Evolutionary conservation across 805 yeast species (phyloP).

Genomic region (Starmera caribaea): DNA sequence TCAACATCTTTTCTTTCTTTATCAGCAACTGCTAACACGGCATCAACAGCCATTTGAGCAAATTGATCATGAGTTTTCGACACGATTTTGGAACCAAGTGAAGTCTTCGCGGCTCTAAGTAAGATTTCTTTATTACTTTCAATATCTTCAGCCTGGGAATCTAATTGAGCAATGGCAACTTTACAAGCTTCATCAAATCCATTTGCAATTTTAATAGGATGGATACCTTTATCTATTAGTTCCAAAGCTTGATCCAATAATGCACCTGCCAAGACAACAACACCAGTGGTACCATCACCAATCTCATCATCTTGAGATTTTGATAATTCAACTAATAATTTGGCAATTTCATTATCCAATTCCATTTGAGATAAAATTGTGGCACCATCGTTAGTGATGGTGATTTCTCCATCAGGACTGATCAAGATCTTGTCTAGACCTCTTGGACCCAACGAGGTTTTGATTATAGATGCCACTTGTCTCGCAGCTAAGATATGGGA

Average conservation of each 20-base stretch:
- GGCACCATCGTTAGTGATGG: constrained; percentile 98
- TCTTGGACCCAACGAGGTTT: constrained; percentile 92
- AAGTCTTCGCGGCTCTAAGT: constrained; percentile 87
- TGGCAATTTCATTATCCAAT: constrained; percentile 91
- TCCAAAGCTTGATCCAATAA: constrained; percentile 90
- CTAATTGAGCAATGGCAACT: constrained; percentile 73
- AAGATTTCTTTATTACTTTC: constrained; percentile 37
- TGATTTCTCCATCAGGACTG: constrained; percentile 95
- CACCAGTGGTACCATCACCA: constrained; percentile 99
- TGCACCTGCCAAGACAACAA: constrained; percentile 93
- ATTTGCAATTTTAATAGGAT: constrained; percentile 93
- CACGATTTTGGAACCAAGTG: constrained; percentile 91
- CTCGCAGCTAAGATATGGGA: constrained; percentile 92
- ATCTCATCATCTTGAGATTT: constrained; percentile 96
- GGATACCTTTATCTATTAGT: constrained; percentile 92
- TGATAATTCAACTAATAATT: constrained; percentile 85
- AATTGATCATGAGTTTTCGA: constrained; percentile 89
- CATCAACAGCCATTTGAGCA: constrained; percentile 96
- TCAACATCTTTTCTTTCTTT: constrained; percentile 90
- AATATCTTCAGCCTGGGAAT: constrained; percentile 62
- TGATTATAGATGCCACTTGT: constrained; percentile 85
- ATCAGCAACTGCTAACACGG: constrained; percentile 88
- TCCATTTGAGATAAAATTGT: constrained; percentile 95
- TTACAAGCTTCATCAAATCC: constrained; percentile 97
- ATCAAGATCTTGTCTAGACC: constrained; percentile 96